Conservation (phyloP, 148 eudicot species). For the Silene uniflora region DNA sequence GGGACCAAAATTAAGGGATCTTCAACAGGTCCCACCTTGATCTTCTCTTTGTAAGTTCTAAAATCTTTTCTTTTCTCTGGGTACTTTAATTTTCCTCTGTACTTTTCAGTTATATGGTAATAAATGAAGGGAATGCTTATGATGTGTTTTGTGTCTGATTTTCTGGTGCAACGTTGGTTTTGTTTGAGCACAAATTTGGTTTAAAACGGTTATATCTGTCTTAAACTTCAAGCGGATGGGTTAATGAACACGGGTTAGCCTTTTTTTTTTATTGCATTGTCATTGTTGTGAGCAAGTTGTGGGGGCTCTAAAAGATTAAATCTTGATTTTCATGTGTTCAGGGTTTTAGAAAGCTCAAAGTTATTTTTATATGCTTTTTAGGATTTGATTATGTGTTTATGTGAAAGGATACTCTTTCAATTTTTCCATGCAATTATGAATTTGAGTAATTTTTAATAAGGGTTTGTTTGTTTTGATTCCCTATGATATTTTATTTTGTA, state of each 20-base stretch:
- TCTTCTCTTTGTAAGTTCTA: not conserved
- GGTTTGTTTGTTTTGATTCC: constrained; percentile 11
- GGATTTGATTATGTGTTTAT: not conserved
- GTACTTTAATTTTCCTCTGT: not conserved
- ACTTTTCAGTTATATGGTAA: not conserved
- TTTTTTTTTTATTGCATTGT: not conserved
- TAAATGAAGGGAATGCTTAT: too few relatives aligned
- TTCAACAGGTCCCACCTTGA: constrained; percentile 6
- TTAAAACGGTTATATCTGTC: too few relatives aligned
- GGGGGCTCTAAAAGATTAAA: not conserved
- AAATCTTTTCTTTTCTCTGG: not conserved
- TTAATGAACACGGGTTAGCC: not conserved
- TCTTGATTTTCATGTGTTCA: not conserved
- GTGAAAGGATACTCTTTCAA: not conserved
- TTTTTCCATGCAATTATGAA: not conserved
- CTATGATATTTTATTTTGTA: constrained; percentile 8
- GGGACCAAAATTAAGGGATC: constrained; percentile 8
- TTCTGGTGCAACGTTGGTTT: not conserved
- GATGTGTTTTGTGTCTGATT: not conserved
- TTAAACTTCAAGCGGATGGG: not conserved
- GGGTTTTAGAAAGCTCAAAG: not conserved
- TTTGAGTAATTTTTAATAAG: not conserved
- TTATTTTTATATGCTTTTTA: not conserved
- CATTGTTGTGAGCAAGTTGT: not conserved
- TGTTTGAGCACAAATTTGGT: not conserved